phyloP scores from a whole-genome alignment of 192 early-diverging fungal genomes.

The Podila minutissima region DNA sequence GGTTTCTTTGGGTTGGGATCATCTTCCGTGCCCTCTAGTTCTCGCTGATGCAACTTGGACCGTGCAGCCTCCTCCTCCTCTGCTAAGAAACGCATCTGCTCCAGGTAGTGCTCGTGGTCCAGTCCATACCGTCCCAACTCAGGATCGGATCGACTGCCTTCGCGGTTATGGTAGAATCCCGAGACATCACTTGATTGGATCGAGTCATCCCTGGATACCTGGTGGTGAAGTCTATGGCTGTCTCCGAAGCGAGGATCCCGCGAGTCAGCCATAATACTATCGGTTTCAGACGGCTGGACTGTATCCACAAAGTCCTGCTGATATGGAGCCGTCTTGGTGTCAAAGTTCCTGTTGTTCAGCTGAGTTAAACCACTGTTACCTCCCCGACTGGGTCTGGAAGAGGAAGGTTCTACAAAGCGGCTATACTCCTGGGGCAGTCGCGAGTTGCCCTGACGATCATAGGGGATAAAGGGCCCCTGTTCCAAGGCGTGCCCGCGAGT shows the following conservation, averaged over 20 bases:
- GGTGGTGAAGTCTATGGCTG: neutral
- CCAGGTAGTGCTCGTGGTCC: slow-evolving; percentile 20
- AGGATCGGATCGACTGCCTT: slow-evolving; percentile 41
- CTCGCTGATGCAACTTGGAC: neutral
- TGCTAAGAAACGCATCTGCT: slow-evolving; percentile 10
- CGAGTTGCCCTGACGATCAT: neutral
- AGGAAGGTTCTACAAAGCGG: neutral
- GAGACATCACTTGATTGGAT: neutral
- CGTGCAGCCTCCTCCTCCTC: slow-evolving; percentile 1
- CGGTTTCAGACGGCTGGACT: neutral
- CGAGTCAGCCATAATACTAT: neutral
- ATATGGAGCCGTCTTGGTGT: neutral
- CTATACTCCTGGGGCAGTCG: neutral
- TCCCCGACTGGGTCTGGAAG: neutral
- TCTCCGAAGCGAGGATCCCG: neutral
- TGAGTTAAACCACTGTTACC: slow-evolving; percentile 1
- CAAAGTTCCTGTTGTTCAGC: slow-evolving; percentile 15
- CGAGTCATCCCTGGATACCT: neutral
- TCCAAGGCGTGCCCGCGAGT: neutral
- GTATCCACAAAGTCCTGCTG: neutral
- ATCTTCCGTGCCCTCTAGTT: neutral
- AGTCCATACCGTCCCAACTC: slow-evolving; percentile 22
- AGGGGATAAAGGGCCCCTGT: neutral
- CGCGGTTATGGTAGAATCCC: slow-evolving; percentile 32
- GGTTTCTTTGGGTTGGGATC: neutral